Evolutionary conservation across 306 rosid genomes (phyloP), one percentile per base, ranked within the genome.

Genomic region (Bauhinia variegata): DNA sequence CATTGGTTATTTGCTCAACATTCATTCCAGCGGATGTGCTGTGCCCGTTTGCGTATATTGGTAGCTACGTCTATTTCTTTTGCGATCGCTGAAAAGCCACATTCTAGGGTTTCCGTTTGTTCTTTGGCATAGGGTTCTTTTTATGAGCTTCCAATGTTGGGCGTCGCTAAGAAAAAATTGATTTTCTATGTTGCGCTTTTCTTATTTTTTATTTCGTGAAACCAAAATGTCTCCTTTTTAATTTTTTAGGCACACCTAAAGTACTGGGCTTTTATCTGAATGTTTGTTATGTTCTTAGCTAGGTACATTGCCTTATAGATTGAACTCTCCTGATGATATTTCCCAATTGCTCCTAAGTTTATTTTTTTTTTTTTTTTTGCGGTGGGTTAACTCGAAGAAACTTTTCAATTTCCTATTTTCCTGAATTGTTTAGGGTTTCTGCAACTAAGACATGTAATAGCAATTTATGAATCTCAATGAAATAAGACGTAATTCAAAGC

Each of bases 41-140:
- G 34, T 30, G 48, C 33, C 33, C 13, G 72, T 41, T 39, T 62
- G 47, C 67, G 13, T 60, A 4, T 49, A 39, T 67, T 11, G 10
- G n/a, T 55, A 0, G 36, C 52, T 16, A 10, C 2, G 32, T 48
- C 44, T 50, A 12, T 37, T 49, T 34, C 31, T 61, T 73, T 10
- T 36, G 61, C 47, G 72, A 78, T 73, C 79, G 50, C 64, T 23
- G 32, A 60, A 28, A 13, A 43, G 10, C 56, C 23, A 15, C 78
- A 32, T 67, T 67, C 57, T 78, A 78, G 83, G 83, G 83, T 78
- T 78, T 73, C 53, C 0, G 47, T 61, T 23, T 66, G 61, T 60
- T 67, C 74, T 31, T 13, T 18, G 37, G 39, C 49, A 56, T 58
- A 30, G 55, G 75, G 75, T 11, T 72, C 43, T 46, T 30, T 17